A percentile compares a stretch with the other conserved stretches of the same genome.
Evolutionary conservation across 306 rosid genomes (phyloP).

Genomic region (Casuarina equisetifolia): DNA sequence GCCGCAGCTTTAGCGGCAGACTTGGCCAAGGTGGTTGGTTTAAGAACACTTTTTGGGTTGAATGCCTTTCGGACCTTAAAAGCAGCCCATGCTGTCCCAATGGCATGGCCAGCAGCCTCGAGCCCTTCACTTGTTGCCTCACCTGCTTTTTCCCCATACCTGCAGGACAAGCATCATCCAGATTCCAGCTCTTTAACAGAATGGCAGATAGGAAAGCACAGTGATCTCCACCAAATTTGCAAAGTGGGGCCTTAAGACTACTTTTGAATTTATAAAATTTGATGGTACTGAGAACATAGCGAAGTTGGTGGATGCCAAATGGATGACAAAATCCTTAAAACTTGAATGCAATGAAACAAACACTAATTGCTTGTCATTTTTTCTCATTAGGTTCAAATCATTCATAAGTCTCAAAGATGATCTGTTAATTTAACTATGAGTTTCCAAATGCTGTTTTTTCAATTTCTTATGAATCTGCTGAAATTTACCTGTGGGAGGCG

Average conservation of each 20-base stretch:
- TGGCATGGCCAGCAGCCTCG: constrained; percentile 86
- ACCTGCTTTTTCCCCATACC: constrained; percentile 90
- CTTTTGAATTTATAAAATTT: background rate
- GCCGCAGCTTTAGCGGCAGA: constrained; percentile 74
- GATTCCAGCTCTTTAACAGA: constrained; percentile 12
- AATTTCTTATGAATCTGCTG: constrained; percentile 11
- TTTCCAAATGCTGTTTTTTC: constrained; percentile 4
- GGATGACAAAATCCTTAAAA: background rate
- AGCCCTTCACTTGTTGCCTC: constrained; percentile 79
- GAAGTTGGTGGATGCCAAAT: background rate
- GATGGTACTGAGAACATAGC: background rate
- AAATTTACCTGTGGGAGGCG: constrained; percentile 71
- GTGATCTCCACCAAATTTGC: constrained; percentile 12
- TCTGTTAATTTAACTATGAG: background rate
- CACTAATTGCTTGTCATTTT: background rate
- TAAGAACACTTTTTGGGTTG: constrained; percentile 71
- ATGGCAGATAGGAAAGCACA: constrained; percentile 10
- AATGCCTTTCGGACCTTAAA: constrained; percentile 77
- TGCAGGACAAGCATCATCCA: constrained; percentile 40
- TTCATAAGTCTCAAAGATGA: constrained; percentile 16
- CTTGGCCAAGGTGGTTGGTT: constrained; percentile 69
- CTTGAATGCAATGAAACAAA: constrained; percentile 8
- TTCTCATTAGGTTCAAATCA: background rate
- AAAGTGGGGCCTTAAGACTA: constrained; percentile 9
- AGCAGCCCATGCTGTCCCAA: constrained; percentile 88